Base-by-base conservation (phyloP, 2,329 filamentous ascomycete species). In the Atkinsonella texensis region DNA sequence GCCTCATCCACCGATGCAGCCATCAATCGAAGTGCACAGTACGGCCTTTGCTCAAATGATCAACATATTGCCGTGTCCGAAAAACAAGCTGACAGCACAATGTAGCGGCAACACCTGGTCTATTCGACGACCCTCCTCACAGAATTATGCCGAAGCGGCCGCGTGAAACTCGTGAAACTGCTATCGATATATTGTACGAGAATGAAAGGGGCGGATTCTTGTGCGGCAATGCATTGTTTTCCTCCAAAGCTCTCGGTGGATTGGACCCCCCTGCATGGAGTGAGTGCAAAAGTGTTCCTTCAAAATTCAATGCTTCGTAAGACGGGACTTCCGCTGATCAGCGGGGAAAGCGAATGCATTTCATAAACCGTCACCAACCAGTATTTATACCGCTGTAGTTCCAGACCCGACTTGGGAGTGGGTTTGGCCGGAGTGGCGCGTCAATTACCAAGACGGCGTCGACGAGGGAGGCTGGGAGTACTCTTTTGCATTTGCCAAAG, bases 381-480 rank as follows among this genome's bases (percentile, higher is more conserved):
- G 76, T 63, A 94, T 91, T 55, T 80, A 84, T 54, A 96, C 89
- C 54, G 89, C 91, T 0, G 90, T 96, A 65, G 81, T 95, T 1
- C 93, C 93, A 0, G 93, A 98, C 64, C 93, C 93, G 6, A 88
- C 84, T 55, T 98, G 93, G 93, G 83, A 88, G 63, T 98, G 93
- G 93, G 81, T 71, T 1, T 84, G 80, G 80, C 74, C 79, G 2
- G 79, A 81, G 49, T 85, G 81, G 82, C 74, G 71, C 31, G 62
- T 85, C 58, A 76, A 80, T 53, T 72, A 88, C 77, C 88, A 91
- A 72, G 79, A 85, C 2, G 84, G 85, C 53, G 59, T 68, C 39
- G 93, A 97, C 61, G 85, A 91, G 55, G 87, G 91, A 56, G 93
- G 93, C 3, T 98, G 93, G 93, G 85, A 95, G 64, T 98, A 98